phyloP scores from a whole-genome alignment of 345 rosid species.

The Eucalyptus tenuipes region DNA sequence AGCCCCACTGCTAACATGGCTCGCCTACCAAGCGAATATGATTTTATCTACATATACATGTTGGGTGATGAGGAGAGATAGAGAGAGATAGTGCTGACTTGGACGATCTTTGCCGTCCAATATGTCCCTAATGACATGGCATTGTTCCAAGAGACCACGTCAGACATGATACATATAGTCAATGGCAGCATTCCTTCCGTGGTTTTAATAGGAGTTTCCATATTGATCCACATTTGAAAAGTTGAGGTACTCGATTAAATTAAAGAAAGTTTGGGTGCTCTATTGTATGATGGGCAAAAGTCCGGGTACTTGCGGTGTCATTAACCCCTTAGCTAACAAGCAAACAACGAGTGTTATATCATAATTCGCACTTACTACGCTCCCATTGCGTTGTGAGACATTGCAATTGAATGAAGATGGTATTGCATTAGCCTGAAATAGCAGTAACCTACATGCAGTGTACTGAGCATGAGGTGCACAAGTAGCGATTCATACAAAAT shows the following conservation, averaged over 20 bases:
- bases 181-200: background rate
- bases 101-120: background rate
- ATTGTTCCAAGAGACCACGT: background rate
- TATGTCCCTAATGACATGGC: background rate
- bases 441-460: background rate
- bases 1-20: background rate
- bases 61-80: background rate
- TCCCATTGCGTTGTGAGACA: background rate
- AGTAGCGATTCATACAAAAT: background rate
- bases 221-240: background rate
- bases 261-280: background rate
- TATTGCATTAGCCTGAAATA: background rate
- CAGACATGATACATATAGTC: background rate
- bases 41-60: background rate
- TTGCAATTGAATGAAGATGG: background rate
- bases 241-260: background rate
- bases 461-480: background rate
- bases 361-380: background rate
- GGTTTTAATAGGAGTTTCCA: background rate
- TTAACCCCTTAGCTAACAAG: background rate
- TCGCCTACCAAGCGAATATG: background rate
- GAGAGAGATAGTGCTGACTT: background rate
- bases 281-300: background rate
- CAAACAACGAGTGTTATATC: background rate
- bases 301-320: background rate